A percentile compares a stretch with the other conserved stretches of the same genome.
phyloP scores from a whole-genome alignment of 352 stramenopile species.

The Pythium monospermum region DNA sequence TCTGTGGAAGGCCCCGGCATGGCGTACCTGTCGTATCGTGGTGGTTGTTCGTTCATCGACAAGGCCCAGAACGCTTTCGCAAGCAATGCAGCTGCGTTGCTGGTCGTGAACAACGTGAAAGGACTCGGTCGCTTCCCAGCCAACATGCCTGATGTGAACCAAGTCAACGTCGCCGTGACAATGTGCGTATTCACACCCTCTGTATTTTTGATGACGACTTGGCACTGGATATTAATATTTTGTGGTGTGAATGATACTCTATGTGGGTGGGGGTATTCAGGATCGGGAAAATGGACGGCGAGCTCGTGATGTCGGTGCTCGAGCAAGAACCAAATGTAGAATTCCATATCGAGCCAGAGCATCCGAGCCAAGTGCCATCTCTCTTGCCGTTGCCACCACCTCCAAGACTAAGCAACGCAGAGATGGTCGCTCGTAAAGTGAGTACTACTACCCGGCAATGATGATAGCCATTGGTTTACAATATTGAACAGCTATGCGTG shows the following conservation, averaged over 20 bases:
- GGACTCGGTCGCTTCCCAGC: slow-evolving; percentile 49
- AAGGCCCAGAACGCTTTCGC: slow-evolving; percentile 38
- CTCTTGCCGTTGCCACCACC: slow-evolving; percentile 18
- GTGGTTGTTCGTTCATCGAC: slow-evolving; percentile 59
- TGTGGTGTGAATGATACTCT: slow-evolving; percentile 4
- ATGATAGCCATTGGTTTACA: no score
- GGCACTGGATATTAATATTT: background rate
- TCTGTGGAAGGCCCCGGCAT: background rate
- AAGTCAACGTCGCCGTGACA: slow-evolving; percentile 40
- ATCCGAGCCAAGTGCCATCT: slow-evolving; percentile 22
- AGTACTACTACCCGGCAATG: no score
- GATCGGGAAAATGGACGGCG: slow-evolving; percentile 57
- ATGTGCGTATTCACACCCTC: slow-evolving; percentile 30
- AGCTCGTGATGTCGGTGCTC: slow-evolving; percentile 55
- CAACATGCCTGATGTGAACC: slow-evolving; percentile 22
- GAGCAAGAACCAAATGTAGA: slow-evolving; percentile 30
- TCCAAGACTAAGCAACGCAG: slow-evolving; percentile 37
- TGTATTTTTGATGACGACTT: background rate
- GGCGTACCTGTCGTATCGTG: slow-evolving; percentile 47
- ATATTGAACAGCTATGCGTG: background rate
- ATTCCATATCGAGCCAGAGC: slow-evolving; percentile 27
- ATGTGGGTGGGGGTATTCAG: slow-evolving; percentile 28
- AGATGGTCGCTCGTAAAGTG: slow-evolving; percentile 33
- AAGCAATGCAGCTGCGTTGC: slow-evolving; percentile 31
- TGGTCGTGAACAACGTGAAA: slow-evolving; percentile 67